Base-by-base conservation (phyloP, 1,139 yeast genomes). In the Kodamaea suecica region DNA sequence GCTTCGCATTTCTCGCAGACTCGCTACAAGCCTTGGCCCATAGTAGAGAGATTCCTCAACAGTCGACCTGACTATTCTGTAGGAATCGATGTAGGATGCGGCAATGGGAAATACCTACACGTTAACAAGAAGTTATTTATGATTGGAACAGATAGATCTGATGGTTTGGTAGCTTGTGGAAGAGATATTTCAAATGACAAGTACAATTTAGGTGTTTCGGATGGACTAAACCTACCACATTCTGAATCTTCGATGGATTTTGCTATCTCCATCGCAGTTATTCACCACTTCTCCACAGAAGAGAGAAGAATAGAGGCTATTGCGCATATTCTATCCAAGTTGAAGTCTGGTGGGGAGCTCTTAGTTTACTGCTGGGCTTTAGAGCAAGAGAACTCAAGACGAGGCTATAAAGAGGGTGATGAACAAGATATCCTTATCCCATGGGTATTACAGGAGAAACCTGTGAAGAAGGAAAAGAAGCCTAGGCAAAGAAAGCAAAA, bases 1-100 rank as follows among this genome's bases (percentile, higher is more conserved):
- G 98, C 98, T 0, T 53, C 80, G 9, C 98, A 94, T 57, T 92
- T 92, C 57, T 88, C 97, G 3, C 82, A 83, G 47, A 92, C 98
- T 0, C 65, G 98, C 27, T 92, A 88, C 61, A 90, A 86, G 63
- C 97, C 97, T 17, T 92, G 98, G 98, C 98, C 98, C 4, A 80
- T 88, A 11, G 98, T 94, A 12, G 86, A 84, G 37, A 61, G 69
- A 42, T 92, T 84, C 53, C 62, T 92, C 32, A 55, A 50, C 14
- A 49, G 43, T 5, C 59, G 63, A 35, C 37, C 47, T 3, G 60
- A 60, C 25, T 59, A 64, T 39, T 52, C 71, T 1, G 30, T 76
- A 3, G 82, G 82, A 3, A 52, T 76, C 20, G 94, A 84, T 55
- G 85, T 92, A 12, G 98, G 98, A 0, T 92, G 97, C 57, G 98